Percentiles rank a stretch among this genome's conserved stretches.
Evolutionary conservation across 1,284 basidiomycete genomes (phyloP).

Genomic region (Cutaneotrichosporon spelunceum): DNA sequence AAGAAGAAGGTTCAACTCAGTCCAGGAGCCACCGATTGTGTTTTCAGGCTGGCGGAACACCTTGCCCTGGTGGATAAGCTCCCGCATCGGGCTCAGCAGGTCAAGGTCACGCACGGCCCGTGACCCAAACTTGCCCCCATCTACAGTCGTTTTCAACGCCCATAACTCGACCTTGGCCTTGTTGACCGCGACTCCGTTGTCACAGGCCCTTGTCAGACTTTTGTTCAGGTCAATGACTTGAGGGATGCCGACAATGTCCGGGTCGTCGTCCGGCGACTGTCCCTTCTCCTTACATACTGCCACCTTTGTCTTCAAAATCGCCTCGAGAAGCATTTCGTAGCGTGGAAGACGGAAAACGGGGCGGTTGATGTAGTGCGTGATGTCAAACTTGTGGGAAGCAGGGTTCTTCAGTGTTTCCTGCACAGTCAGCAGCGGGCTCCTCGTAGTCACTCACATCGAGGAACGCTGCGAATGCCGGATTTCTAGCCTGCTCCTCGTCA

Average conservation of each 20-base stretch:
- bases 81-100: conserved; percentile 73
- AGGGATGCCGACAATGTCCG: conserved; percentile 73
- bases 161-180: conserved; percentile 83
- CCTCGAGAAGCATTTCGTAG: conserved; percentile 79
- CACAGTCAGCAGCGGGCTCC: not conserved
- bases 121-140: conserved; percentile 69
- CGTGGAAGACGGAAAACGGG: conserved; percentile 84
- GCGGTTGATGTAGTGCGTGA: conserved; percentile 83
- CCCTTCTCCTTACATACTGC: conserved; percentile 40
- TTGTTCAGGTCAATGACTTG: conserved; percentile 81
- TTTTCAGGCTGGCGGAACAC: conserved; percentile 78
- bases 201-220: conserved; percentile 73
- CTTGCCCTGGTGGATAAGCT: conserved; percentile 75
- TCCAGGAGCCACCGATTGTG: conserved; percentile 76
- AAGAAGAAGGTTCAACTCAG: conserved; percentile 77
- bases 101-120: conserved; percentile 79
- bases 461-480: conserved; percentile 74
- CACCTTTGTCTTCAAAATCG: conserved; percentile 60
- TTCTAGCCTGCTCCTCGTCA: conserved; percentile 79
- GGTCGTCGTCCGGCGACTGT: conserved; percentile 63
- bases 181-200: conserved; percentile 75
- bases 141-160: conserved; percentile 65
- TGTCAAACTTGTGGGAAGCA: conserved; percentile 63
- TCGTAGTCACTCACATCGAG: conserved; percentile 62
- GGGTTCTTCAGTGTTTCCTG: conserved; percentile 37